These are phyloP conservation scores for Pseudocercospora cruenta DNA, from an alignment of 2,329 filamentous ascomycete species.

Conservation along the genomic window DNA sequence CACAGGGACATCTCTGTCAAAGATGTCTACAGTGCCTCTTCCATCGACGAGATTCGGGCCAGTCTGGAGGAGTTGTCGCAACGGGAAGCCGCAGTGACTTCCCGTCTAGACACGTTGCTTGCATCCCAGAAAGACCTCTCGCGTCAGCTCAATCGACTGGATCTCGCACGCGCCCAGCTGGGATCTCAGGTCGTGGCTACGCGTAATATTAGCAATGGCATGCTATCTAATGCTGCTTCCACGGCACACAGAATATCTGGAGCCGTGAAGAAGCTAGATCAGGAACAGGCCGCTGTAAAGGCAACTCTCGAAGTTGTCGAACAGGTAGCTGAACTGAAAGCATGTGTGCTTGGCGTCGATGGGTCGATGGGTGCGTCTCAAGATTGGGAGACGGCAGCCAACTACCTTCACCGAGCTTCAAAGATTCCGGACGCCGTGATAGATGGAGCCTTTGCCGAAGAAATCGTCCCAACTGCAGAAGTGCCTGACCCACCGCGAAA, in stretches of 20 bases:
- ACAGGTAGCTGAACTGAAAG: slow-evolving; percentile 94
- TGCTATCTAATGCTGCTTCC: slow-evolving; percentile 82
- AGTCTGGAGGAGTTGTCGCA: slow-evolving; percentile 74
- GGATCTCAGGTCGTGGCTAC: slow-evolving; percentile 84
- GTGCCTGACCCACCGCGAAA: slow-evolving; percentile 88
- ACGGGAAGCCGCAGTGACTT: slow-evolving; percentile 74
- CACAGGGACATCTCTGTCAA: not conserved
- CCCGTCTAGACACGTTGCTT: slow-evolving; percentile 74
- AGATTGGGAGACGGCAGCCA: slow-evolving; percentile 96
- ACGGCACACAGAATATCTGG: slow-evolving; percentile 85
- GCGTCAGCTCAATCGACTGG: slow-evolving; percentile 82
- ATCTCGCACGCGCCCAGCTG: slow-evolving; percentile 84
- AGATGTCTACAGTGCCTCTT: slow-evolving; percentile 69
- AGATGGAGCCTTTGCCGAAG: slow-evolving; percentile 81
- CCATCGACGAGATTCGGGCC: slow-evolving; percentile 76
- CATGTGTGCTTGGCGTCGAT: slow-evolving; percentile 90
- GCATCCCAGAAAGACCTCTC: slow-evolving; percentile 84
- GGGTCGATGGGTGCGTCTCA: slow-evolving; percentile 97
- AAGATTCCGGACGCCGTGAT: slow-evolving; percentile 80
- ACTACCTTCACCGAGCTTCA: slow-evolving; percentile 80
- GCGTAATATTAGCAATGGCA: slow-evolving; percentile 81
- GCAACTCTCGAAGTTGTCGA: slow-evolving; percentile 90
- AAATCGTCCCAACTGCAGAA: slow-evolving; percentile 93
- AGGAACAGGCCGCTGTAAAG: slow-evolving; percentile 89
- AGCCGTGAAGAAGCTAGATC: slow-evolving; percentile 83